Percentiles rank a stretch among this genome's conserved stretches.
Evolutionary conservation across 805 yeast genomes (phyloP).

Genomic region (Suhomyces kilbournensis): DNA sequence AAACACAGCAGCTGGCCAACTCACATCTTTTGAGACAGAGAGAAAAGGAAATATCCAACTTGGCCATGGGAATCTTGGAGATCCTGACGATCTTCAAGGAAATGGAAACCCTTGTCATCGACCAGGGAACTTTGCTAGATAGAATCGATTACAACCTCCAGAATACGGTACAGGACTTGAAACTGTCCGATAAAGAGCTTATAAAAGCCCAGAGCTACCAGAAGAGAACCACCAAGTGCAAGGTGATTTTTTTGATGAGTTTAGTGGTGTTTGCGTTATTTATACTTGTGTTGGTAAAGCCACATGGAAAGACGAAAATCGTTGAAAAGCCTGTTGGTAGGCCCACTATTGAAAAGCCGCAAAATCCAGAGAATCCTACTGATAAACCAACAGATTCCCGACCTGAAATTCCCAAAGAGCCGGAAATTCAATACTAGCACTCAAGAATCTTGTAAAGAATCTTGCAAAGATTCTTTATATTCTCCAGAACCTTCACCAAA

Average conservation of each 20-base stretch:
- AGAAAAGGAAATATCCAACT: slow-evolving; percentile 83
- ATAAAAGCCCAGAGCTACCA: slow-evolving; percentile 77
- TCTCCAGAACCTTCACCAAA: too few species aligned
- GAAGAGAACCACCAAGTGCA: slow-evolving; percentile 86
- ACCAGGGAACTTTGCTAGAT: slow-evolving; percentile 92
- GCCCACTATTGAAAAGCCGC: slow-evolving; percentile 11
- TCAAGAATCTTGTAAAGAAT: too few species aligned
- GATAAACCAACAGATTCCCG: slow-evolving; percentile 2
- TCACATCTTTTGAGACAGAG: slow-evolving; percentile 56
- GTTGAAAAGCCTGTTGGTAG: slow-evolving; percentile 14
- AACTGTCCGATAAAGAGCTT: slow-evolving; percentile 75
- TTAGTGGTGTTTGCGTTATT: slow-evolving; percentile 70
- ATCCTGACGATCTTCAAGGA: slow-evolving; percentile 91
- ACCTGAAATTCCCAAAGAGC: not conserved
- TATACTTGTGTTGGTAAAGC: slow-evolving; percentile 68
- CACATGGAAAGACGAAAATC: slow-evolving; percentile 33
- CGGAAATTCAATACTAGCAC: not conserved
- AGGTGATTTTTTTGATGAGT: slow-evolving; percentile 69
- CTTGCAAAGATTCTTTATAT: too few species aligned
- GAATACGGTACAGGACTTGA: slow-evolving; percentile 72
- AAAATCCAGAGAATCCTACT: not conserved
- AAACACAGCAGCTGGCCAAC: slow-evolving; percentile 35
- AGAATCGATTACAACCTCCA: slow-evolving; percentile 90
- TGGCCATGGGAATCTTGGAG: slow-evolving; percentile 93
- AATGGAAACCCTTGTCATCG: slow-evolving; percentile 86